Conservation (phyloP, 1,139 yeast genomes). For the Yamadazyma diospyri region DNA sequence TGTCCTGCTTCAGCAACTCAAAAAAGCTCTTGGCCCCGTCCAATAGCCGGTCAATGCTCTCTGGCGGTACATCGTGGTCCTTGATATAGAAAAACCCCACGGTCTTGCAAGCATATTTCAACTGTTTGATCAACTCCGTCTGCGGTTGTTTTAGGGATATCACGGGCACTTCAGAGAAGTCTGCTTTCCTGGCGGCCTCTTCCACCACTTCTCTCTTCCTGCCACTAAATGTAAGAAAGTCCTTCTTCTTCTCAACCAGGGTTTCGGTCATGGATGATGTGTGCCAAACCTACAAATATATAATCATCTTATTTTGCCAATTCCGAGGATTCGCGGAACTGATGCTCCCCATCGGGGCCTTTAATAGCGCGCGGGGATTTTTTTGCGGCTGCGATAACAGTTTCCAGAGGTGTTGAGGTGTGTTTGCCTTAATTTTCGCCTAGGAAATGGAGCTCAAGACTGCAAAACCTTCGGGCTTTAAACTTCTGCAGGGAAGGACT, state of each 20-base stretch:
- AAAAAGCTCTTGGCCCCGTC: slow-evolving; percentile 12
- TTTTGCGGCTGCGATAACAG: background rate
- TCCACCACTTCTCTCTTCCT: slow-evolving; percentile 8
- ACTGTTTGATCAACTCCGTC: slow-evolving; percentile 7
- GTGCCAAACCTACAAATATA: too few species aligned
- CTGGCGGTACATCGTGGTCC: slow-evolving; percentile 13
- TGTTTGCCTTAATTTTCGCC: background rate
- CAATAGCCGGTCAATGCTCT: slow-evolving; percentile 9
- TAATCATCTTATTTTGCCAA: too few species aligned
- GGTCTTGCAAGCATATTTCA: slow-evolving; percentile 14
- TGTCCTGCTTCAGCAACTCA: slow-evolving; percentile 11
- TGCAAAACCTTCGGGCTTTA: slow-evolving; percentile 9
- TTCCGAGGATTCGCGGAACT: background rate
- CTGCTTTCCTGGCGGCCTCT: slow-evolving; percentile 13
- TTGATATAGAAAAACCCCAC: slow-evolving; percentile 15
- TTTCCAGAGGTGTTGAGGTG: background rate
- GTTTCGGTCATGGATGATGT: slow-evolving; percentile 4
- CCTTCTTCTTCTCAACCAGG: slow-evolving; percentile 3
- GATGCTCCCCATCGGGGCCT: background rate
- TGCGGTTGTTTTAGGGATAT: slow-evolving; percentile 11
- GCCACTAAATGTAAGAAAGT: slow-evolving; percentile 14
- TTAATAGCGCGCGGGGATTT: background rate
- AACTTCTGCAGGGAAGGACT: slow-evolving; percentile 9
- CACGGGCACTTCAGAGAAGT: slow-evolving; percentile 14
- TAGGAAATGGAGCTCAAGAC: slow-evolving; percentile 2